phyloP scores from a whole-genome alignment of 257 asterid species.

The Jasminum sambac region DNA sequence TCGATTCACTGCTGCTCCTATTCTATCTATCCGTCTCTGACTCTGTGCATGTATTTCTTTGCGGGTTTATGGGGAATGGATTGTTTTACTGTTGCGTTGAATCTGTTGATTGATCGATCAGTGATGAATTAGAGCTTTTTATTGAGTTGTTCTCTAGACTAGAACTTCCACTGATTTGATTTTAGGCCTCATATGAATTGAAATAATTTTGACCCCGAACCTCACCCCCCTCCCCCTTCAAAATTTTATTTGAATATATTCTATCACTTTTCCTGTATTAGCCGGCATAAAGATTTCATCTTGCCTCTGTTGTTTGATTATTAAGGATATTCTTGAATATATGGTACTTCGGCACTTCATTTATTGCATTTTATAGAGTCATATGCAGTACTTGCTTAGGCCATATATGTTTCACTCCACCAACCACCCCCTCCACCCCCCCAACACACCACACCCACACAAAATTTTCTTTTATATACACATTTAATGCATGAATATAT shows the following conservation, averaged over 20 bases:
- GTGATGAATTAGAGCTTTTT: not conserved
- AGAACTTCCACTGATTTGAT: not conserved
- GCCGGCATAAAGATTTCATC: not conserved
- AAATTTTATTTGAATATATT: not conserved
- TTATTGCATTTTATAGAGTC: not conserved
- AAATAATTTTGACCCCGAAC: too few relatives aligned
- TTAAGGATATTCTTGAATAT: not conserved
- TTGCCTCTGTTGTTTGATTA: not conserved
- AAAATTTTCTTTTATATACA: too few relatives aligned
- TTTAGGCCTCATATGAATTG: not conserved
- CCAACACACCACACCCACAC: too few relatives aligned
- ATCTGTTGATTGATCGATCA: slow-evolving; percentile 4
- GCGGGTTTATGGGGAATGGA: not conserved
- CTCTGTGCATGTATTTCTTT: not conserved
- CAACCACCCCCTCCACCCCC: too few relatives aligned
- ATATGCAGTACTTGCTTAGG: not conserved
- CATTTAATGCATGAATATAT: not conserved
- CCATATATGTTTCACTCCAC: not conserved
- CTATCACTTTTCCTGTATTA: not conserved
- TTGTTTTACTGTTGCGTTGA: slow-evolving; percentile 2
- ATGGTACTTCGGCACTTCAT: not conserved
- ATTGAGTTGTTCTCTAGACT: slow-evolving; percentile 4
- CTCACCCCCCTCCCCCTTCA: too few relatives aligned
- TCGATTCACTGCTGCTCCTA: not conserved
- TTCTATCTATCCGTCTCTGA: not conserved